Conservation (phyloP, 2,329 filamentous ascomycete species). For the Diaporthe amygdali region DNA sequence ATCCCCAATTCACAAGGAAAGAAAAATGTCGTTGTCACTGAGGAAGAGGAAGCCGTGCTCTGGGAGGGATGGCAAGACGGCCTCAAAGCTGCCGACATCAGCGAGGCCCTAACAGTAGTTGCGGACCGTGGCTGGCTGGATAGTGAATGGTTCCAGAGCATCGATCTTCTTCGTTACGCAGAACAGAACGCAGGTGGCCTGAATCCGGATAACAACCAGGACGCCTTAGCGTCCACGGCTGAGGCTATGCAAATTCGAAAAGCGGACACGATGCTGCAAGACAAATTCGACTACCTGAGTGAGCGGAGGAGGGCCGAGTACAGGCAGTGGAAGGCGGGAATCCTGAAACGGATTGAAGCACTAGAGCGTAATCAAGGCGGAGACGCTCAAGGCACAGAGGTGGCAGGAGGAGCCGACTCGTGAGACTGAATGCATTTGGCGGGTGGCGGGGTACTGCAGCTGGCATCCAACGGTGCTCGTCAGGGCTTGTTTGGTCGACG, state of each 20-base stretch:
- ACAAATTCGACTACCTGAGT: conserved; percentile 73
- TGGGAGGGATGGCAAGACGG: conserved; percentile 58
- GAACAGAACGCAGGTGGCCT: conserved; percentile 31
- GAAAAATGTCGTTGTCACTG: conserved; percentile 40
- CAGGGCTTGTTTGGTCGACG: not conserved
- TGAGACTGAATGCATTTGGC: conserved; percentile 9
- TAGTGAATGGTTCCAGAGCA: conserved; percentile 67
- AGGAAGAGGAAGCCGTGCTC: conserved; percentile 44
- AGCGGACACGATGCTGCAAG: conserved; percentile 76
- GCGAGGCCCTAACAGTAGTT: conserved; percentile 65
- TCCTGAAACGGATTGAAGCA: conserved; percentile 58
- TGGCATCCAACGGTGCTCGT: not conserved
- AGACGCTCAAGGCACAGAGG: conserved; percentile 27
- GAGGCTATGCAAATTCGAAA: conserved; percentile 51
- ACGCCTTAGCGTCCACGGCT: conserved; percentile 28
- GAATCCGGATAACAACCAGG: conserved; percentile 39
- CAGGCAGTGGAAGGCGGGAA: conserved; percentile 65
- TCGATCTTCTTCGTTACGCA: conserved; percentile 58
- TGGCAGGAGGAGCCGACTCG: conserved; percentile 20
- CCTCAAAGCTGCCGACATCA: conserved; percentile 59
- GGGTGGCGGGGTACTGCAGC: not conserved
- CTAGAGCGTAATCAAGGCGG: conserved; percentile 23
- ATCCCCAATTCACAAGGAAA: conserved; percentile 45
- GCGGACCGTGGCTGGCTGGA: conserved; percentile 62
- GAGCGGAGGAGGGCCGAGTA: conserved; percentile 67